A percentile compares a stretch with the other conserved stretches of the same genome.
Conservation (phyloP, 2,329 filamentous ascomycete species). For the Cladosporium sp. region DNA sequence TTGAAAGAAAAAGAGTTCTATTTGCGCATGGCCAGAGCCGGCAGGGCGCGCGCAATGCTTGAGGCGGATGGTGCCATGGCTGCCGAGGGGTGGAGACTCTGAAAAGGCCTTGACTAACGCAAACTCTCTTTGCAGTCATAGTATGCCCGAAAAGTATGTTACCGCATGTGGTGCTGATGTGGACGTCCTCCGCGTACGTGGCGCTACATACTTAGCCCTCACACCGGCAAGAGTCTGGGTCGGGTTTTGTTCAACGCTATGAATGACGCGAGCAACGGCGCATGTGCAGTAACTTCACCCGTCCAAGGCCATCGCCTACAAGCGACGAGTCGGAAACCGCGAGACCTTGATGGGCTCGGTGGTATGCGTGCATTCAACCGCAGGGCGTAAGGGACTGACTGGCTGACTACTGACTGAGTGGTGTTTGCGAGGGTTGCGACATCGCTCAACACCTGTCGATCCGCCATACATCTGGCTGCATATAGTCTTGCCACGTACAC, state of each 20-base stretch:
- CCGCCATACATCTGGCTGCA: not conserved
- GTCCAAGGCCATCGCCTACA: conserved; percentile 10
- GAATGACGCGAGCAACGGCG: conserved; percentile 10
- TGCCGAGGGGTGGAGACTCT: not conserved
- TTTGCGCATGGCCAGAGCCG: conserved; percentile 4
- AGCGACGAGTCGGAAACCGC: not conserved
- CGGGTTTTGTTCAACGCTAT: not conserved
- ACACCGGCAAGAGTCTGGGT: conserved; percentile 5
- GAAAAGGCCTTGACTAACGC: conserved; percentile 5
- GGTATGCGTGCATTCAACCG: not conserved
- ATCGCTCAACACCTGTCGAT: not conserved
- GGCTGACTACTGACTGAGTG: too few species aligned
- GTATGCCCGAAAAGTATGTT: too few species aligned
- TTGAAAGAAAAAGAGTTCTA: conserved; percentile 11
- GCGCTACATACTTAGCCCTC: not conserved
- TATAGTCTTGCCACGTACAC: not conserved
- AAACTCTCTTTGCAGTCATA: not conserved
- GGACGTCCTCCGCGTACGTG: too few species aligned
- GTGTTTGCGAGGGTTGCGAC: not conserved
- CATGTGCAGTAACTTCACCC: conserved; percentile 10
- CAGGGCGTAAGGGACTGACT: too few species aligned
- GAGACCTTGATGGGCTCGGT: conserved; percentile 7
- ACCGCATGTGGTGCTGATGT: too few species aligned
- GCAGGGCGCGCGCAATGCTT: conserved; percentile 8
- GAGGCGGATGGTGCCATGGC: not conserved